Conservation (phyloP, 352 stramenopile genomes). For the Pilasporangium apinafurcum region DNA sequence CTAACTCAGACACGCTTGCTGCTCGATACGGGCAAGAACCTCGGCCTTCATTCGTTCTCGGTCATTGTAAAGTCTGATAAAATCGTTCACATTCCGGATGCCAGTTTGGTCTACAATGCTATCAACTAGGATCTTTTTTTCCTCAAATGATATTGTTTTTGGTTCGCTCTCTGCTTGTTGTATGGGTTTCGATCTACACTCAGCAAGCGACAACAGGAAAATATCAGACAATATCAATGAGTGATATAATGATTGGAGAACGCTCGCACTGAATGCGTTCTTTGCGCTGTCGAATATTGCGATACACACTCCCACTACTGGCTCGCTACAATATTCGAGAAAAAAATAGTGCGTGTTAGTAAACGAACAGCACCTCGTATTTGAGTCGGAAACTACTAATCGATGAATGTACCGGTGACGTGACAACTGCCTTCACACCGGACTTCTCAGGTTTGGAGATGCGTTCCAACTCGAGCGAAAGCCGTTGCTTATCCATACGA, state of each 20-base stretch:
- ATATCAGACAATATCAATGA: neutral
- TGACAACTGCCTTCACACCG: conserved; percentile 18
- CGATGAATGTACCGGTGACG: conserved; percentile 11
- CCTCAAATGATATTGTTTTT: conserved; percentile 61
- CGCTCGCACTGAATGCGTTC: conserved; percentile 28
- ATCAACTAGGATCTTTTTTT: conserved; percentile 64
- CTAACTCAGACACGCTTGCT: conserved; percentile 39
- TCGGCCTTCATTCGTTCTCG: conserved; percentile 47
- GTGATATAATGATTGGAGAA: no score
- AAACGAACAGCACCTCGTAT: neutral
- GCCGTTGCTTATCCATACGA: conserved; percentile 34
- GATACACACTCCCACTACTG: conserved; percentile 34
- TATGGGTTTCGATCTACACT: no score
- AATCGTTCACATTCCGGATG: conserved; percentile 47
- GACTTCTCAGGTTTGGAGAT: conserved; percentile 33
- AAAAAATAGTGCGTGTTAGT: neutral
- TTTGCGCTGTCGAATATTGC: conserved; percentile 28
- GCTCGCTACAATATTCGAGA: neutral
- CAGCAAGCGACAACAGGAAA: neutral
- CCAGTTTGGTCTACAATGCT: conserved; percentile 41
- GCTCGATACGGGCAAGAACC: conserved; percentile 45
- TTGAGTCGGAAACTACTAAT: neutral
- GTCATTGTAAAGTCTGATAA: conserved; percentile 56
- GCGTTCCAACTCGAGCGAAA: conserved; percentile 40
- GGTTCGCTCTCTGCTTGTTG: no score